phyloP scores from a whole-genome alignment of 2,329 filamentous ascomycete genomes.

The Clathrospora elynae region DNA sequence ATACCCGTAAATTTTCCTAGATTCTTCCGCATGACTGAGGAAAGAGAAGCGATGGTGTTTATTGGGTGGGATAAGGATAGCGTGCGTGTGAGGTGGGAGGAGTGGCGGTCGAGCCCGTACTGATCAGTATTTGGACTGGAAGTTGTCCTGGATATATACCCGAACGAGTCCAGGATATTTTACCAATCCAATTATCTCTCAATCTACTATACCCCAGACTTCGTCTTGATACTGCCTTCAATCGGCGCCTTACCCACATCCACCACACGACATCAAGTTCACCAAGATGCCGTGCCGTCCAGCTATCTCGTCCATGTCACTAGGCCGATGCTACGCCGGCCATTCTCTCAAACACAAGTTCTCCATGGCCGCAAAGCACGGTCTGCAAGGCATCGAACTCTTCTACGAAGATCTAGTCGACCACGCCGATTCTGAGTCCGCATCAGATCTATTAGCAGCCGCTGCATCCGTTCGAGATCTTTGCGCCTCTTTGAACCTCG shows the following conservation, averaged over 20 bases:
- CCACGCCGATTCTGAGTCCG: constrained; percentile 56
- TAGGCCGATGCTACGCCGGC: constrained; percentile 70
- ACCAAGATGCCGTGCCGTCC: constrained; percentile 59
- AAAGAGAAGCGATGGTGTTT: too few species aligned
- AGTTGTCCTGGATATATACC: too few species aligned
- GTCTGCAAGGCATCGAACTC: constrained; percentile 73
- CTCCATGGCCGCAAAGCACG: constrained; percentile 67
- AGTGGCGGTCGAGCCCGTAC: too few species aligned
- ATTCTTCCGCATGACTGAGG: constrained; percentile 9
- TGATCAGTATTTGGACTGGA: too few species aligned
- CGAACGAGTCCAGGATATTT: too few species aligned
- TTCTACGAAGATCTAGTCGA: constrained; percentile 78
- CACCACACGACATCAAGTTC: constrained; percentile 1
- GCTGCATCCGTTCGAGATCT: constrained; percentile 63
- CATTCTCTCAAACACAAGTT: constrained; percentile 72
- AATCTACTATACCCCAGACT: too few species aligned
- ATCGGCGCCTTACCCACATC: too few species aligned
- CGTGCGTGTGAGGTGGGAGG: too few species aligned
- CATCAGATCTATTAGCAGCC: constrained; percentile 60
- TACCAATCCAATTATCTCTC: background rate
- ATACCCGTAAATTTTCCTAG: background rate
- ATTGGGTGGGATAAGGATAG: too few species aligned
- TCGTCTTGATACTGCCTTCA: too few species aligned
- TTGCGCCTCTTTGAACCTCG: constrained; percentile 61
- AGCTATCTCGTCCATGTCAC: constrained; percentile 76